phyloP scores from a whole-genome alignment of 2,329 filamentous ascomycete species.

The Hypoxylon sp. region DNA sequence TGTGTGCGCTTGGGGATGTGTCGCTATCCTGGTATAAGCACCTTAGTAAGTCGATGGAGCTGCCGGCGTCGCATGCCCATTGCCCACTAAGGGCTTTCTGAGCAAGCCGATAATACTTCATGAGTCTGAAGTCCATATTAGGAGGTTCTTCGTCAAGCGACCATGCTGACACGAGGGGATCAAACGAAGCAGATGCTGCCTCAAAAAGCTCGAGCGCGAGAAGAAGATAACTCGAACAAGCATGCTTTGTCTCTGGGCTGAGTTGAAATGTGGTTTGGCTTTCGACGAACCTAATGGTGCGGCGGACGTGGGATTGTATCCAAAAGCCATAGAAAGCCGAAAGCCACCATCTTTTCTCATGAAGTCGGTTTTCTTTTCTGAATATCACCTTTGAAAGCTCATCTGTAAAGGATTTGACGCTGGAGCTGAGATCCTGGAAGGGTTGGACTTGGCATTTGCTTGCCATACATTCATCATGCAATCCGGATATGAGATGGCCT shows the following conservation, averaged over 20 bases:
- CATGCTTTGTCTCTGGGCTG: constrained; percentile 12
- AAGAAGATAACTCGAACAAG: constrained; percentile 32
- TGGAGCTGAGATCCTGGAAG: constrained; percentile 31
- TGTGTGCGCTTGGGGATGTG: neutral
- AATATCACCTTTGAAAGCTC: constrained; percentile 41
- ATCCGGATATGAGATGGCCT: constrained; percentile 15
- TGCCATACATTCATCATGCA: constrained; percentile 29
- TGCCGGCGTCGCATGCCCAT: constrained; percentile 18
- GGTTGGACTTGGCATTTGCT: constrained; percentile 28
- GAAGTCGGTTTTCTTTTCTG: constrained; percentile 38
- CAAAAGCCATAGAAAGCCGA: constrained; percentile 41
- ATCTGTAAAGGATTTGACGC: constrained; percentile 32
- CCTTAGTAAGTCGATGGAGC: constrained; percentile 34
- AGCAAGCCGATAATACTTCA: constrained; percentile 42
- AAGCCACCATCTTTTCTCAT: constrained; percentile 43
- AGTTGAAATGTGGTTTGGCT: constrained; percentile 17
- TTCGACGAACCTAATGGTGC: constrained; percentile 30
- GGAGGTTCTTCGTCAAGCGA: constrained; percentile 42
- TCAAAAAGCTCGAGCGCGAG: constrained; percentile 41
- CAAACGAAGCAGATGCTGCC: constrained; percentile 38
- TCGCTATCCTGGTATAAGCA: constrained; percentile 30
- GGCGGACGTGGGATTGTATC: constrained; percentile 42
- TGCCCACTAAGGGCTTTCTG: constrained; percentile 34
- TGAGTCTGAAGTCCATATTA: constrained; percentile 36
- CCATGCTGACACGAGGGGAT: constrained; percentile 36